A percentile compares a stretch with the other conserved stretches of the same genome.
Evolutionary conservation across 2,329 filamentous ascomycete species (phyloP).

Genomic region (Ophiobolus disseminans): DNA sequence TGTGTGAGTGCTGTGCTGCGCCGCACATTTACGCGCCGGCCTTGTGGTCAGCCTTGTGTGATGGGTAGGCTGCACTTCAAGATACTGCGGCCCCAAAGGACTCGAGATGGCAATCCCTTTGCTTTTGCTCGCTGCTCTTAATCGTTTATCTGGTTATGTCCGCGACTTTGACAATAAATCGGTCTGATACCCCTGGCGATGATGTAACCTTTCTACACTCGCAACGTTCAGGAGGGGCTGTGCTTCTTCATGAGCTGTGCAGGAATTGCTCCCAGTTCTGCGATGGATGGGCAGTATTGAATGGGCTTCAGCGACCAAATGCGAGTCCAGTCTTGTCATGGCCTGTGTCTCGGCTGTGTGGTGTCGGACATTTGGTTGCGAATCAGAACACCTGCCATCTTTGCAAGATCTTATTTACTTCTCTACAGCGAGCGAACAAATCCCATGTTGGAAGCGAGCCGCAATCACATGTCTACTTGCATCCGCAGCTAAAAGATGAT

Average conservation of each 20-base stretch:
- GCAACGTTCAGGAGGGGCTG: not conserved
- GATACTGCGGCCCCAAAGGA: not conserved
- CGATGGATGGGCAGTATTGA: not conserved
- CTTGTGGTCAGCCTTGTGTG: conserved; percentile 1
- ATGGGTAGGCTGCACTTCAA: not conserved
- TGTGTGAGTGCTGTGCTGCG: not conserved
- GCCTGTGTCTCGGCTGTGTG: not conserved
- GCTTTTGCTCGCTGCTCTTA: not conserved
- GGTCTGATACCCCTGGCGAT: not conserved
- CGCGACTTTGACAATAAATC: not conserved
- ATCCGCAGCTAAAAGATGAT: not conserved
- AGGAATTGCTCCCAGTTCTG: not conserved
- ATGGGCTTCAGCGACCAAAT: not conserved
- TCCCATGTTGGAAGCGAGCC: not conserved
- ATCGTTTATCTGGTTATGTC: not conserved
- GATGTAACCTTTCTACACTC: not conserved
- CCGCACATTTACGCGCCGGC: conserved; percentile 4
- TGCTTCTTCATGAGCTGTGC: not conserved
- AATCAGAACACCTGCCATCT: not conserved
- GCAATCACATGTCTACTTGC: not conserved
- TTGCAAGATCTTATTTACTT: not conserved
- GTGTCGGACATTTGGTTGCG: not conserved
- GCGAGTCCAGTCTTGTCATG: not conserved
- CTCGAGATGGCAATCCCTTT: not conserved
- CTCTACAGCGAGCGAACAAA: not conserved